These are phyloP conservation scores for Uromyces viciae-fabae DNA, from an alignment of 1,284 basidiomycete genomes.

Conservation along the genomic window DNA sequence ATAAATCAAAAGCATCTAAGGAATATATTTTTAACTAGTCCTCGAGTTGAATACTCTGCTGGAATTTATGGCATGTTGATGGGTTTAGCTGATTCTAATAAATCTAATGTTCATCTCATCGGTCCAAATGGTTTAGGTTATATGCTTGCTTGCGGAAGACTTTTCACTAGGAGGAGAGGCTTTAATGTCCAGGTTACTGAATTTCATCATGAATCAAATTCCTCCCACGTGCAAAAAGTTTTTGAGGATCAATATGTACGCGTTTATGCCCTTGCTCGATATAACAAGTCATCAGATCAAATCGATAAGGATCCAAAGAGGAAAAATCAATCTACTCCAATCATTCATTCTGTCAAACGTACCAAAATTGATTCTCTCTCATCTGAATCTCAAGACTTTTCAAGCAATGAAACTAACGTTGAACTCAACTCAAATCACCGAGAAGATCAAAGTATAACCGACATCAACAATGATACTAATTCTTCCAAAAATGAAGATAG, in stretches of 20 bases:
- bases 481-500: neutral
- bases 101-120: constrained; percentile 21
- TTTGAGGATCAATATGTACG: constrained; percentile 30
- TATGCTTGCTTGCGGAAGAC: constrained; percentile 38
- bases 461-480: neutral
- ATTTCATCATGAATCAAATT: constrained; percentile 1
- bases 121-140: constrained; percentile 34
- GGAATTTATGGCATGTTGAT: constrained; percentile 39
- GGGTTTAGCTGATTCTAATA: constrained; percentile 29
- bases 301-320: constrained; percentile 7
- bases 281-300: neutral
- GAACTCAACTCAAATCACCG: neutral
- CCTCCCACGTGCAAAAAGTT: constrained; percentile 1
- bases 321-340: neutral
- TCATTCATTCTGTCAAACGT: neutral
- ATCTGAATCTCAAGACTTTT: neutral
- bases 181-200: constrained; percentile 18
- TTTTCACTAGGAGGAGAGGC: constrained; percentile 35
- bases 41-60: constrained; percentile 7
- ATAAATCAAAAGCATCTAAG: constrained; percentile 24
- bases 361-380: neutral
- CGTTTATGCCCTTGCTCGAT: constrained; percentile 24
- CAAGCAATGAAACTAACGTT: too few species aligned
- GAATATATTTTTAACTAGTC: constrained; percentile 27
- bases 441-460: too few species aligned